Evolutionary conservation across 345 rosid species (phyloP), one percentile per base, ranked within the genome.

Genomic region (Citrus unshiu): DNA sequence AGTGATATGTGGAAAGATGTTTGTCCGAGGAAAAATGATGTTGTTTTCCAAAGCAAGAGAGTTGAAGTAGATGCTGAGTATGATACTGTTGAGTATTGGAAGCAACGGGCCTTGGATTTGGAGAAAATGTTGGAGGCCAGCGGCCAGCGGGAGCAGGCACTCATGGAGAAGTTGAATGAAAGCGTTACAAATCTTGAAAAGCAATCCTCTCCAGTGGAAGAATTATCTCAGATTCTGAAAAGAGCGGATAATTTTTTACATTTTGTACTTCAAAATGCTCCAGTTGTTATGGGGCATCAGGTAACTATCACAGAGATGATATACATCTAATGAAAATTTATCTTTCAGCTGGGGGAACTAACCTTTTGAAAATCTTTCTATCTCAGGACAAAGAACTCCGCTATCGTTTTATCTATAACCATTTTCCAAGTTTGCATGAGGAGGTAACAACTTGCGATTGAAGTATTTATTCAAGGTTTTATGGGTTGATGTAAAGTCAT

Each of bases 191-290:
- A 86, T 74, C 75, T 95, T 81, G 99, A 92, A 85, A 89, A 77
- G 66, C 93, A 93, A 66, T 71, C 90, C 29, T 91, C 99, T 0
- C 98, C 98, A 0, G 94, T 92, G 0, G 97, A 95, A 85, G 99
- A 95, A 46, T 77, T 95, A 75, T 89, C 93, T 32, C 94, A 91
- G 82, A 93, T 92, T 79, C 90, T 95, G 57, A 89, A 88, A 56
- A 89, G 98, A 77, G 99, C 99, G 1, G 99, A 95, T 78, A 93
- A 93, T 74, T 95, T 93, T 87, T 81, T 95, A 82, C 98, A 95
- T 83, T 95, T 95, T 76, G 91, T 95, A 32, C 98, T 95, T 75
- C 96, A 92, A 83, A 91, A 80, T 88, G 99, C 99, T 57, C 98
- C 99, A 9, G 89, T 95, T 75, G 98, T 93, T 63, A 92, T 93